A percentile compares a stretch with the other conserved stretches of the same genome.
Evolutionary conservation across 2,329 filamentous ascomycete species (phyloP).

Genomic region (Chlorencoelia australis): DNA sequence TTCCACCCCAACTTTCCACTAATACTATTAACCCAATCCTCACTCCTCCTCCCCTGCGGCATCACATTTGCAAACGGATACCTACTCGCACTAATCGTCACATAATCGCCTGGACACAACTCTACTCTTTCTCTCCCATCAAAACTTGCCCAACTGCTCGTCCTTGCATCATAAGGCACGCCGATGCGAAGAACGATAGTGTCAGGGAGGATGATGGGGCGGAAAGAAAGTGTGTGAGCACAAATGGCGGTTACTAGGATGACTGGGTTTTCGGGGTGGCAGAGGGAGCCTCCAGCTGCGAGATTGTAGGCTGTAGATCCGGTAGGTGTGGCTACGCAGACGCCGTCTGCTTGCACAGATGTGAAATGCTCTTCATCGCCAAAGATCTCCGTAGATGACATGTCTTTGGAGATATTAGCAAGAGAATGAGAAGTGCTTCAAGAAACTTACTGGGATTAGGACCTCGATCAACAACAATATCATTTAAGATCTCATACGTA

Average conservation of each 20-base stretch:
- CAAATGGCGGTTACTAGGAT: conserved; percentile 93
- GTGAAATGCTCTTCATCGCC: conserved; percentile 91
- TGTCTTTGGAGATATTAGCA: conserved; percentile 41
- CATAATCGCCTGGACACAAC: conserved; percentile 68
- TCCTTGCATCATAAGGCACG: conserved; percentile 87
- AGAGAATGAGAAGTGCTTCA: not conserved
- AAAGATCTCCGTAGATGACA: conserved; percentile 88
- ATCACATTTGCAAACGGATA: conserved; percentile 74
- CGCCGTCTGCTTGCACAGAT: conserved; percentile 81
- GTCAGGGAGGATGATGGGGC: conserved; percentile 93
- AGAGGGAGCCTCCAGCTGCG: conserved; percentile 87
- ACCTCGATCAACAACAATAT: conserved; percentile 90
- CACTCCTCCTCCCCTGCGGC: conserved; percentile 55
- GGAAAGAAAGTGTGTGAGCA: conserved; percentile 87
- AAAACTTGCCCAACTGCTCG: conserved; percentile 93
- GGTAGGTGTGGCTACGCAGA: conserved; percentile 89
- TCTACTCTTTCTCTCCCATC: conserved; percentile 87
- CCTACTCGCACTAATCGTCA: conserved; percentile 70
- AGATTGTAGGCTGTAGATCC: conserved; percentile 94
- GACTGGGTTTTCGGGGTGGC: conserved; percentile 92
- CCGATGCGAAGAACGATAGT: conserved; percentile 88
- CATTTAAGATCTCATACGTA: conserved; percentile 86
- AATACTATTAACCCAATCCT: conserved; percentile 78
- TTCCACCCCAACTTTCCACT: conserved; percentile 74
- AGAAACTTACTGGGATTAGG: conserved; percentile 73